Percentiles rank a stretch among this genome's conserved stretches.
These are phyloP conservation scores for Sinapis alba DNA, from an alignment of 441 rosid species.

Conservation along the genomic window DNA sequence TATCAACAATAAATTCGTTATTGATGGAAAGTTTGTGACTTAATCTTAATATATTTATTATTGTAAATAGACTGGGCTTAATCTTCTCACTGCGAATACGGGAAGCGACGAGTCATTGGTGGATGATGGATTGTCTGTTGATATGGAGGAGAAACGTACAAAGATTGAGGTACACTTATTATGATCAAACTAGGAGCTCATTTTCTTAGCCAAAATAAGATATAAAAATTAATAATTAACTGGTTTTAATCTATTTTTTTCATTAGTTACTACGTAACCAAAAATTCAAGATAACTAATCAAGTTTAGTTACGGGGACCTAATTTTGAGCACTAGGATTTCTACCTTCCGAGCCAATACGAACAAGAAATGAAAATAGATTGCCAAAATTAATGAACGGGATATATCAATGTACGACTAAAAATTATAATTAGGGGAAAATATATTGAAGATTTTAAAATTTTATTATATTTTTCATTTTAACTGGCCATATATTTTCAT, in stretches of 20 bases:
- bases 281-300: not conserved
- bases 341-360: not conserved
- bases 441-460: not conserved
- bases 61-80: conserved; percentile 67
- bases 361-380: not conserved
- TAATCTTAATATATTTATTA: not conserved
- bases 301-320: not conserved
- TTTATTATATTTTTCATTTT: not conserved
- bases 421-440: too few relatives aligned
- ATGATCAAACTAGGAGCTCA: not conserved
- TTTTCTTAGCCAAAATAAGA: not conserved
- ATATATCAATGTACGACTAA: not conserved
- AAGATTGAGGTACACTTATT: conserved; percentile 65
- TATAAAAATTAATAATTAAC: not conserved
- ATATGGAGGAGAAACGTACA: conserved; percentile 61
- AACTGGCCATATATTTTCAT: not conserved
- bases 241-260: not conserved
- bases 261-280: not conserved
- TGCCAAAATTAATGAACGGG: not conserved
- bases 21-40: not conserved
- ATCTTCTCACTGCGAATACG: conserved; percentile 67
- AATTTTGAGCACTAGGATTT: not conserved
- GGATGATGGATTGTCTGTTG: conserved; percentile 76
- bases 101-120: conserved; percentile 87
- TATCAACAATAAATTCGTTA: not conserved